Evolutionary conservation across 352 stramenopile genomes (phyloP).

Genomic region (Pythium diclinum): DNA sequence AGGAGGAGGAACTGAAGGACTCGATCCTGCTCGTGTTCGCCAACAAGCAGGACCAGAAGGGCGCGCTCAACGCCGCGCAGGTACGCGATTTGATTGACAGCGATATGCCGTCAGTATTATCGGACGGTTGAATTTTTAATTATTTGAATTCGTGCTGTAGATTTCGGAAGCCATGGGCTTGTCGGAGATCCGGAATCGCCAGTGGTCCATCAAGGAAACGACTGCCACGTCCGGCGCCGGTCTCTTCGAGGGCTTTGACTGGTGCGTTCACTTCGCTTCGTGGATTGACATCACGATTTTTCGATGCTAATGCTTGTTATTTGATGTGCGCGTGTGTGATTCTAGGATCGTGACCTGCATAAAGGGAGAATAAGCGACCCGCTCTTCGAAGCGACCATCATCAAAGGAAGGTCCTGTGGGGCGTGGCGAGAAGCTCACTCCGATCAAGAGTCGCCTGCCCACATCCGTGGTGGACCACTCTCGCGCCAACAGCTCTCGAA

Average conservation of each 20-base stretch:
- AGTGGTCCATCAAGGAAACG: slow-evolving; percentile 99
- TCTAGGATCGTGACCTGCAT: slow-evolving; percentile 87
- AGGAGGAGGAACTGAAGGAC: slow-evolving; percentile 99
- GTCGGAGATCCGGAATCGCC: slow-evolving; percentile 97
- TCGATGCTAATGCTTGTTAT: neutral
- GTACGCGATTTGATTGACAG: slow-evolving; percentile 28
- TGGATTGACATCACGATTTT: neutral
- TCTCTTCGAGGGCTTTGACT: slow-evolving; percentile 99
- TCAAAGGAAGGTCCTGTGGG: neutral
- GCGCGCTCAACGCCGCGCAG: slow-evolving; percentile 87
- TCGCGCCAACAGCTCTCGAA: neutral
- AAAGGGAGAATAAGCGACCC: slow-evolving; percentile 71
- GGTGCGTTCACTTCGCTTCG: slow-evolving; percentile 44
- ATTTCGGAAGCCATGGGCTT: slow-evolving; percentile 98
- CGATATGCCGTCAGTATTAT: neutral
- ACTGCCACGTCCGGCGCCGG: slow-evolving; percentile 97
- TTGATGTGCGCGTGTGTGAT: neutral
- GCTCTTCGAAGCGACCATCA: neutral
- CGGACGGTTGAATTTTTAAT: neutral
- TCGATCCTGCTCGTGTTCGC: slow-evolving; percentile 99
- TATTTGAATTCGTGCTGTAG: slow-evolving; percentile 32
- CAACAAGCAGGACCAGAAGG: slow-evolving; percentile 99
- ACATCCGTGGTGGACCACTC: neutral
- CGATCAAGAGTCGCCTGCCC: neutral
- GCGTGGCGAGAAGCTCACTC: too few relatives aligned